phyloP scores from a whole-genome alignment of 2,329 filamentous ascomycete genomes.

The Claviceps sp. region DNA sequence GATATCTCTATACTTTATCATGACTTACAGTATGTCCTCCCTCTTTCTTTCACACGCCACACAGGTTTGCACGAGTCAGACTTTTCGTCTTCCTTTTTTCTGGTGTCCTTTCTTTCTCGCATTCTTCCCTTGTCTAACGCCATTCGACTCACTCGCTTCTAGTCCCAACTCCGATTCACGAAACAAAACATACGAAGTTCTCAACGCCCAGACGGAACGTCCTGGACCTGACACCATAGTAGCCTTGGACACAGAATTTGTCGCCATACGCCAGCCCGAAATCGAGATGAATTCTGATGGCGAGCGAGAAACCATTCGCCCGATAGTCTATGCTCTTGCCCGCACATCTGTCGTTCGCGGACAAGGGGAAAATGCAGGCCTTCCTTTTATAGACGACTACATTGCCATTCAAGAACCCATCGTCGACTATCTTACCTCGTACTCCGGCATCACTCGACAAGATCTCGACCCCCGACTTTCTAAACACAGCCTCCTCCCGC shows the following conservation, averaged over 20 bases:
- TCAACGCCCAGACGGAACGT: slow-evolving; percentile 46
- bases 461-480: slow-evolving; percentile 73
- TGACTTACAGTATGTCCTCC: slow-evolving; percentile 39
- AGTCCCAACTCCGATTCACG: slow-evolving; percentile 22
- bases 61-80: slow-evolving; percentile 1
- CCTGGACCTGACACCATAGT: slow-evolving; percentile 63
- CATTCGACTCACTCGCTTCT: slow-evolving; percentile 3
- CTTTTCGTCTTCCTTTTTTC: background rate
- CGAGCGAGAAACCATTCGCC: slow-evolving; percentile 79
- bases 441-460: slow-evolving; percentile 76
- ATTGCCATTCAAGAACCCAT: slow-evolving; percentile 83
- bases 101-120: background rate
- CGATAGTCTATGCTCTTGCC: slow-evolving; percentile 82
- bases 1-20: slow-evolving; percentile 77
- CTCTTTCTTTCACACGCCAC: background rate
- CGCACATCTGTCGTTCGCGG: slow-evolving; percentile 83
- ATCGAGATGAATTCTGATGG: slow-evolving; percentile 95
- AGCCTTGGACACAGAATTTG: slow-evolving; percentile 92
- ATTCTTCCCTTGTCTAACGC: background rate
- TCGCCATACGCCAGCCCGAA: slow-evolving; percentile 81
- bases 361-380: slow-evolving; percentile 60
- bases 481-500: slow-evolving; percentile 67
- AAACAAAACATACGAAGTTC: slow-evolving; percentile 43
- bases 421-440: slow-evolving; percentile 89
- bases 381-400: slow-evolving; percentile 95